Evolutionary conservation across 1,139 yeast genomes (phyloP).

Genomic region (Meyerozyma athensensis): DNA sequence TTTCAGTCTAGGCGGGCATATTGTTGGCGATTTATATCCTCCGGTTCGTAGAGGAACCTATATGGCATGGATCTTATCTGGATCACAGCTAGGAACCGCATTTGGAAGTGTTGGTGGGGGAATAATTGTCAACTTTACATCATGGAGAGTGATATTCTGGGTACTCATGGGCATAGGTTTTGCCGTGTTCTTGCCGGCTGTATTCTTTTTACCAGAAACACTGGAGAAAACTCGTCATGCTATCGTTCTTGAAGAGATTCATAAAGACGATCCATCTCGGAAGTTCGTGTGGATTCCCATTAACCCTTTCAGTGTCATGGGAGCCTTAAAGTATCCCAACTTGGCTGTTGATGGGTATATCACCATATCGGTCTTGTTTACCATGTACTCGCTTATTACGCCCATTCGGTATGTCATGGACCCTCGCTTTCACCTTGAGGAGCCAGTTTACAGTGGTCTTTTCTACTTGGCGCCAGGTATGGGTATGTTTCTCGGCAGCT

Average conservation of each 20-base stretch:
- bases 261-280: constrained; percentile 10
- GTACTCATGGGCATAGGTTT: constrained; percentile 39
- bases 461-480: constrained; percentile 52
- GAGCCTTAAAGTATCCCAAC: constrained; percentile 37
- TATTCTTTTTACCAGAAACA: constrained; percentile 40
- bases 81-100: constrained; percentile 47
- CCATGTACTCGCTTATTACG: constrained; percentile 48
- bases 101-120: constrained; percentile 46
- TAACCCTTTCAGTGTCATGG: constrained; percentile 40
- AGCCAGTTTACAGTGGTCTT: constrained; percentile 45
- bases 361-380: constrained; percentile 35
- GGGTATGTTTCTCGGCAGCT: constrained; percentile 45
- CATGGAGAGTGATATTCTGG: constrained; percentile 50
- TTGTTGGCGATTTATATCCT: constrained; percentile 41
- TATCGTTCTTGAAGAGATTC: constrained; percentile 10
- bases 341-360: constrained; percentile 41
- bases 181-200: constrained; percentile 22
- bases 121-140: constrained; percentile 40
- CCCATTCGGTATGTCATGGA: constrained; percentile 52
- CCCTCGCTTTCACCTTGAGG: constrained; percentile 43
- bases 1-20: constrained; percentile 43
- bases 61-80: constrained; percentile 39
- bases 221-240: constrained; percentile 23
- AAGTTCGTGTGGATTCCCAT: constrained; percentile 35
- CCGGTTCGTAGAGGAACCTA: constrained; percentile 46